Evolutionary conservation across 257 asterid species (phyloP).

Genomic region (Ligustrum vulgare): DNA sequence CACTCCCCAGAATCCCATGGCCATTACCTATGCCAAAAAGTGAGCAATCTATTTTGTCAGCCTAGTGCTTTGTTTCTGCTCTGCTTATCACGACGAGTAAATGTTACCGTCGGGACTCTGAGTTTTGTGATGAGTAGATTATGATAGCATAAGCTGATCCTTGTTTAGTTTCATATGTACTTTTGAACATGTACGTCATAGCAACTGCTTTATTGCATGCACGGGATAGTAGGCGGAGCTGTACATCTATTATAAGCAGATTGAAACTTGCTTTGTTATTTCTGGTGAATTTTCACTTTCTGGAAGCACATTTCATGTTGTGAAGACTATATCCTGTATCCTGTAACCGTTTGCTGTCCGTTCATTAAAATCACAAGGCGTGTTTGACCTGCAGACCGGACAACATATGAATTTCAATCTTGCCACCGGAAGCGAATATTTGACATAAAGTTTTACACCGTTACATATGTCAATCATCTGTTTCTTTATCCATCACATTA

Average conservation of each 20-base stretch:
- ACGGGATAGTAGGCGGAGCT: background rate
- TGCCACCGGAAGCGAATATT: too few species aligned
- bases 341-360: background rate
- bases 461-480: too few species aligned
- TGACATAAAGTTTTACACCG: too few species aligned
- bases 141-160: background rate
- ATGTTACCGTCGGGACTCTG: constrained; percentile 6
- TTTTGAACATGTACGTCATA: background rate
- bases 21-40: constrained; percentile 83
- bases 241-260: background rate
- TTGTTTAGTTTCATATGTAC: background rate
- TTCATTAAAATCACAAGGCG: background rate
- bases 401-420: too few species aligned
- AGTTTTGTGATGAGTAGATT: background rate
- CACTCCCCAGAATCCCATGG: constrained; percentile 89
- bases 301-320: background rate
- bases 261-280: background rate
- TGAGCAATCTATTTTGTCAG: constrained; percentile 21
- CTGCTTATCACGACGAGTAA: constrained; percentile 9
- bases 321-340: too few species aligned
- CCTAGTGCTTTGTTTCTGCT: background rate
- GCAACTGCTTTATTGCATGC: background rate
- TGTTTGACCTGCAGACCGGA: background rate
- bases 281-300: background rate
- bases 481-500: too few species aligned